Evolutionary conservation across 306 rosid genomes (phyloP), one percentile per base, ranked within the genome.

Genomic region (Erythrophleum fordii): DNA sequence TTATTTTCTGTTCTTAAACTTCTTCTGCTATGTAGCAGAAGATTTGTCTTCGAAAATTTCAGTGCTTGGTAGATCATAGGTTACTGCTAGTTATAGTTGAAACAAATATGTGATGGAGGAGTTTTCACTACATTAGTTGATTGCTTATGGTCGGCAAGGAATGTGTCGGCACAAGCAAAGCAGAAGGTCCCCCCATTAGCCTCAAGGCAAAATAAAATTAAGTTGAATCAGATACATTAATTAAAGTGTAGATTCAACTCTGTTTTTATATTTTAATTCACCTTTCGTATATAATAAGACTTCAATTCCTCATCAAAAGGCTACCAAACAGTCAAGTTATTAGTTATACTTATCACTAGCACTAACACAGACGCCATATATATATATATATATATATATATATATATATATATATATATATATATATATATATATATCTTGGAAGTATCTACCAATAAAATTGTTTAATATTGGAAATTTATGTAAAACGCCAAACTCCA

Each of bases 101-200:
- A 58, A 58, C 25, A 64, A 34, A 18, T 34, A 8, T 17, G 46
- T 4, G 22, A 51, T 0, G 58, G 18, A 16, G 20, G 42, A 0
- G 42, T 37, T 37, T 34, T 37, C 42, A 37, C 42, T 6, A 31
- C 4, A 31, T 1, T 1, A 31, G 34, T 31, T 31, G 4, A 31
- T 31, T 31, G 4, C 8, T 37, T 6, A 5, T 34, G 25, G 49
- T 35, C 29, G 8, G 71, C 48, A 37, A 20, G 71, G 7, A 66
- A 37, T 10, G 72, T 66, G 72, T 66, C 72, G 72, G 72, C 72
- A 25, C 65, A 58, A 25, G 35, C 16, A 23, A 8, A 58, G n/a
- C n/a, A n/a, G n/a, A n/a, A n/a, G n/a, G n/a, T n/a, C 62, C 11
- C 23, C 23, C 62, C 22, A 65, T 56, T 56, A 65, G 83, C 80